phyloP scores from a whole-genome alignment of 2,329 filamentous ascomycete genomes.

The Fusarium sp. region DNA sequence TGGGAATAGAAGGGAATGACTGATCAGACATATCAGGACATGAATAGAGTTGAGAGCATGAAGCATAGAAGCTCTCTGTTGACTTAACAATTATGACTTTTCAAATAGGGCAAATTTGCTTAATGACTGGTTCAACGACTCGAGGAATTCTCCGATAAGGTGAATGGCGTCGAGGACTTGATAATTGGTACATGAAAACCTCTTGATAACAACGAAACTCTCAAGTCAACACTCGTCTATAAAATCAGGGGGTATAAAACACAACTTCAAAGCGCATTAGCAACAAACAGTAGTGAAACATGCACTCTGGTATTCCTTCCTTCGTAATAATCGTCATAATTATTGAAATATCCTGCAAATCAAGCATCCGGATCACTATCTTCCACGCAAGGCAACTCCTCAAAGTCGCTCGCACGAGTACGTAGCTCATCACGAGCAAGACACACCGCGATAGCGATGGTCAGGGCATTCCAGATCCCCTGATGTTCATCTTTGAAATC shows the following conservation, averaged over 20 bases:
- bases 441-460: conserved; percentile 52
- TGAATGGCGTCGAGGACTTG: background rate
- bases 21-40: conserved; percentile 36
- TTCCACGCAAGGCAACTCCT: conserved; percentile 39
- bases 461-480: conserved; percentile 57
- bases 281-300: background rate
- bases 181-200: background rate
- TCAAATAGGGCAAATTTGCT: background rate
- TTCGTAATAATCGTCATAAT: background rate
- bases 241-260: conserved; percentile 10
- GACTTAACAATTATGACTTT: conserved; percentile 4
- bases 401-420: conserved; percentile 48
- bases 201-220: conserved; percentile 4
- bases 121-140: background rate
- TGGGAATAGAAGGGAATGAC: conserved; percentile 43
- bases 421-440: conserved; percentile 53
- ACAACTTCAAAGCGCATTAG: background rate
- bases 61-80: conserved; percentile 38
- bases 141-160: background rate
- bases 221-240: background rate
- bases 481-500: conserved; percentile 52
- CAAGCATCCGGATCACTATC: conserved; percentile 53
- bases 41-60: conserved; percentile 42
- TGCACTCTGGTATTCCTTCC: background rate
- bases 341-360: conserved; percentile 4